A percentile compares a stretch with the other conserved stretches of the same genome.
phyloP scores from a whole-genome alignment of 768 basidiomycete species.

The Glaciozyma antarctica region DNA sequence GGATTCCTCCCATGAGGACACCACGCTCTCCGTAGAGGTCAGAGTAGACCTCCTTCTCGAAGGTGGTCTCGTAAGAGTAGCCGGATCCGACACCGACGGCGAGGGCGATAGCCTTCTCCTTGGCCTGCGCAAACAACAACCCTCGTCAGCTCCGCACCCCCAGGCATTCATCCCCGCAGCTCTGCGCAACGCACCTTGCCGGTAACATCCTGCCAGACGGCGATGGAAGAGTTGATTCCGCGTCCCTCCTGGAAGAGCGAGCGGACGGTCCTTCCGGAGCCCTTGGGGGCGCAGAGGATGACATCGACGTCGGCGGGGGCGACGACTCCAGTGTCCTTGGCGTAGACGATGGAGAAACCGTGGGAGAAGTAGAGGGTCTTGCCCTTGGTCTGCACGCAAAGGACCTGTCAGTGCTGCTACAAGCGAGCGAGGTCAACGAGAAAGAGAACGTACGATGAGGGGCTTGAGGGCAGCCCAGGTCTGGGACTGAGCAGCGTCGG shows the following conservation, averaged over 20 bases:
- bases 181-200: constrained; percentile 50
- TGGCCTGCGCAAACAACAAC: constrained; percentile 44
- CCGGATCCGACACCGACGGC: constrained; percentile 93
- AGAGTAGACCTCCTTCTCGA: constrained; percentile 99
- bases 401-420: background rate
- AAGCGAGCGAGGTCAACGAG: too few species aligned
- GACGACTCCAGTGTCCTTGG: constrained; percentile 88
- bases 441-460: constrained; percentile 51
- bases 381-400: constrained; percentile 60
- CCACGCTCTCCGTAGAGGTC: constrained; percentile 99
- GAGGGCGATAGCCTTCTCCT: constrained; percentile 90
- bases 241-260: constrained; percentile 99
- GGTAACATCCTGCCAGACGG: constrained; percentile 94
- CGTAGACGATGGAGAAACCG: constrained; percentile 98
- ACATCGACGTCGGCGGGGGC: constrained; percentile 92
- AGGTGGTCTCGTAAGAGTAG: constrained; percentile 98
- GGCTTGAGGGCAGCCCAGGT: constrained; percentile 85
- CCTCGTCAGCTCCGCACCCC: background rate
- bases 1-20: constrained; percentile 48
- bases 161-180: background rate
- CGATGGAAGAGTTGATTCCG: constrained; percentile 90
- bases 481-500: constrained; percentile 96
- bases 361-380: constrained; percentile 99
- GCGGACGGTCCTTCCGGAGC: constrained; percentile 95
- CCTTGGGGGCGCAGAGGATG: constrained; percentile 98